phyloP scores from a whole-genome alignment of 768 basidiomycete genomes.

The Rhodotorula toruloides region DNA sequence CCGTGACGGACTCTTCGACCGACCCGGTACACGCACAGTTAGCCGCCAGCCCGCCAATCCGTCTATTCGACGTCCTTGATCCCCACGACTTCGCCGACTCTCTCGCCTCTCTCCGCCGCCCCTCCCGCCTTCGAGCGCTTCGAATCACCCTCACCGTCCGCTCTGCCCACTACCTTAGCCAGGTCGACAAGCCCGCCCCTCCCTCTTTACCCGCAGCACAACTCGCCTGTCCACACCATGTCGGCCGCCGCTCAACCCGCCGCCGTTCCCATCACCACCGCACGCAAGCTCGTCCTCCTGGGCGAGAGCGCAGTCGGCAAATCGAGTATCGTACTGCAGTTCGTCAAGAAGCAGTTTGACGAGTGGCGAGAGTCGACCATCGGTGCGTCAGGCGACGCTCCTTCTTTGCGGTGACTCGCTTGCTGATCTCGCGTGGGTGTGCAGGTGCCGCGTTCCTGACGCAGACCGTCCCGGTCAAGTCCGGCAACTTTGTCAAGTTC shows the following conservation, averaged over 20 bases:
- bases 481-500: constrained; percentile 89
- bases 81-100: too few species aligned
- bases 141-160: too few species aligned
- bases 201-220: neutral
- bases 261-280: constrained; percentile 13
- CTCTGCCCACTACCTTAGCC: too few species aligned
- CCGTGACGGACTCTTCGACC: too few species aligned
- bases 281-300: constrained; percentile 83
- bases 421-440: constrained; percentile 9
- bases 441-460: constrained; percentile 85
- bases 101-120: too few species aligned
- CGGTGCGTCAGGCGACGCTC: constrained; percentile 56
- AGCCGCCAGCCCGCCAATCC: too few species aligned
- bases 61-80: too few species aligned
- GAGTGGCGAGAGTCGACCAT: constrained; percentile 94
- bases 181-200: neutral
- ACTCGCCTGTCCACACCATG: neutral
- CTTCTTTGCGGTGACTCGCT: neutral
- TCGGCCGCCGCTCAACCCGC: neutral
- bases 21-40: too few species aligned
- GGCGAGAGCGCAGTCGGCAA: constrained; percentile 96
- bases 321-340: constrained; percentile 79
- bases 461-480: constrained; percentile 88
- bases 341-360: constrained; percentile 94
- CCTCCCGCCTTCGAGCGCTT: too few species aligned